These are phyloP conservation scores for Hypoxylon sp. DNA, from an alignment of 2,329 filamentous ascomycete species.

Conservation along the genomic window DNA sequence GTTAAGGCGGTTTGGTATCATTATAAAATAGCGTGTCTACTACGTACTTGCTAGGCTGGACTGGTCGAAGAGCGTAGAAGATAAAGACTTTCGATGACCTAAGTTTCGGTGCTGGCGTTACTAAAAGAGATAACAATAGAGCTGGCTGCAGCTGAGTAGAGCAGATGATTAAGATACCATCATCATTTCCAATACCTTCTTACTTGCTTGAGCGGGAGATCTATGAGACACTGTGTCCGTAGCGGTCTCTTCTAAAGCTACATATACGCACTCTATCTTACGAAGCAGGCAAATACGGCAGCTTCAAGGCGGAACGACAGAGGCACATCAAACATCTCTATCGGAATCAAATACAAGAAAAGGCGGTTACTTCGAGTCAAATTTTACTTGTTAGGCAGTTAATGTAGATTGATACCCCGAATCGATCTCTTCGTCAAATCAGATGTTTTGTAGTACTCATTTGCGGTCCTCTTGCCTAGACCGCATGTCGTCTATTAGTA, in stretches of 20 bases:
- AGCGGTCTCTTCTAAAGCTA: neutral
- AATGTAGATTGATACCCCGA: neutral
- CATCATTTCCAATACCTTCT: neutral
- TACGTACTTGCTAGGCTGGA: neutral
- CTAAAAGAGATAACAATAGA: neutral
- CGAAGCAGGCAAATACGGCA: neutral
- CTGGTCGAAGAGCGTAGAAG: neutral
- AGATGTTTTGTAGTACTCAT: conserved; percentile 8
- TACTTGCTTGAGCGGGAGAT: too few relatives aligned
- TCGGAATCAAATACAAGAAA: neutral
- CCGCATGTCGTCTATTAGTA: conserved; percentile 39
- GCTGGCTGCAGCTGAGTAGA: neutral
- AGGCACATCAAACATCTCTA: neutral
- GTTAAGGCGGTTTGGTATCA: neutral
- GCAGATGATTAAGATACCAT: conserved; percentile 21
- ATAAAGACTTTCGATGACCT: neutral
- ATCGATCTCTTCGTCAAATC: conserved; percentile 1
- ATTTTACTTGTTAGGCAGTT: neutral
- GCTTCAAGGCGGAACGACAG: neutral
- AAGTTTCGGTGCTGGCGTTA: conserved; percentile 1
- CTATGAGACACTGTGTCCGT: too few relatives aligned
- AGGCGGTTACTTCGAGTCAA: neutral
- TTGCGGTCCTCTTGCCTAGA: conserved; percentile 15
- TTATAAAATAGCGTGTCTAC: neutral
- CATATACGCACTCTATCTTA: neutral